phyloP scores from a whole-genome alignment of 2,329 filamentous ascomycete genomes.

The Fusarium praegraminearum region DNA sequence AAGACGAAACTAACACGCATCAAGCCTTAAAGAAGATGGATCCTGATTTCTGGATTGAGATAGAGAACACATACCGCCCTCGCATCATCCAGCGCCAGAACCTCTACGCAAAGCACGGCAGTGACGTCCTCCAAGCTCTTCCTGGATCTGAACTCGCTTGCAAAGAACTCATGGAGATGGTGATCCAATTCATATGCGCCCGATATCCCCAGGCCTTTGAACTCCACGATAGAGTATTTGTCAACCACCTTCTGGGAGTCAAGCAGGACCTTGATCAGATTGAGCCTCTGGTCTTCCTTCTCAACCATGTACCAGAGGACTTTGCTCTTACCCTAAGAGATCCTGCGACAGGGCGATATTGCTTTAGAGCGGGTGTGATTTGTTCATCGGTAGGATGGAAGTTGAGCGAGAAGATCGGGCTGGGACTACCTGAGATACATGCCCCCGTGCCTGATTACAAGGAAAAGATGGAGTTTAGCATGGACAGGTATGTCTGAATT shows the following conservation, averaged over 20 bases:
- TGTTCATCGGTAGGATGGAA: slow-evolving; percentile 88
- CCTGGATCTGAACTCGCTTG: slow-evolving; percentile 83
- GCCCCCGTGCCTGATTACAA: slow-evolving; percentile 82
- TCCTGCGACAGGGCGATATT: slow-evolving; percentile 77
- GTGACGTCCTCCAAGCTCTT: slow-evolving; percentile 72
- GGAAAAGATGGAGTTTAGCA: slow-evolving; percentile 87
- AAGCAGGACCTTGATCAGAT: slow-evolving; percentile 70
- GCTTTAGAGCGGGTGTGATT: slow-evolving; percentile 79
- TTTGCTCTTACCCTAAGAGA: slow-evolving; percentile 82
- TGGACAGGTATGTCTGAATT: slow-evolving; percentile 74
- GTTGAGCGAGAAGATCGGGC: slow-evolving; percentile 77
- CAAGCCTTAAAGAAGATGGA: slow-evolving; percentile 82
- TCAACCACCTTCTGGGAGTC: slow-evolving; percentile 76
- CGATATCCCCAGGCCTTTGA: slow-evolving; percentile 83
- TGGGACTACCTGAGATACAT: slow-evolving; percentile 78
- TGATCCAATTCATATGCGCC: slow-evolving; percentile 80
- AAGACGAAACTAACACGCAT: slow-evolving; percentile 48
- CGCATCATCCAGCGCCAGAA: slow-evolving; percentile 76
- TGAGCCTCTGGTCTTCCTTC: slow-evolving; percentile 75
- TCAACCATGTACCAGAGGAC: slow-evolving; percentile 86
- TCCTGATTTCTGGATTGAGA: slow-evolving; percentile 88
- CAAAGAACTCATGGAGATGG: slow-evolving; percentile 91
- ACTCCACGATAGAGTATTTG: slow-evolving; percentile 68
- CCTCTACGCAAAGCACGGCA: slow-evolving; percentile 73
- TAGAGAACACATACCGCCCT: slow-evolving; percentile 77